phyloP scores from a whole-genome alignment of 805 yeast species.

The Phaffomyces opuntiae region DNA sequence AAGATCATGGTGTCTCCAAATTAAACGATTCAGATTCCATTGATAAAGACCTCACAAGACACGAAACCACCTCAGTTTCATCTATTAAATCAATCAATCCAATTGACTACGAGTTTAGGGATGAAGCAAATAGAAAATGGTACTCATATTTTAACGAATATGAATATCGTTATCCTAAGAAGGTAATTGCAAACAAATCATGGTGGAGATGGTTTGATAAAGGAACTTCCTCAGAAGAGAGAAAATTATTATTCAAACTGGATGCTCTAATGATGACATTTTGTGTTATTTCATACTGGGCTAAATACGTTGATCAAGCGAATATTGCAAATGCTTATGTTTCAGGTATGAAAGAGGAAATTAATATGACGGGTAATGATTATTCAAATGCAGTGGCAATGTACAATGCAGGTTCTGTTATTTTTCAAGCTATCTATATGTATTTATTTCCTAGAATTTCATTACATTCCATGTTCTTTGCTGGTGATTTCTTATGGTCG shows the following conservation, averaged over 20 bases:
- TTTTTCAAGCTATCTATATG: constrained; percentile 59
- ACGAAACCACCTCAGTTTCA: neutral
- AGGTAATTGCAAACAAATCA: constrained; percentile 26
- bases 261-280: constrained; percentile 46
- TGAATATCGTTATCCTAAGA: constrained; percentile 44
- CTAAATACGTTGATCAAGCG: constrained; percentile 36
- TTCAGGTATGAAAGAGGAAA: constrained; percentile 40
- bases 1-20: neutral
- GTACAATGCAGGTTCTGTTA: constrained; percentile 50
- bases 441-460: constrained; percentile 48
- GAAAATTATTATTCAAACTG: constrained; percentile 38
- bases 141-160: constrained; percentile 47
- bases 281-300: constrained; percentile 59
- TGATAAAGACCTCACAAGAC: neutral
- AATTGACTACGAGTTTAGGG: constrained; percentile 25
- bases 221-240: constrained; percentile 37
- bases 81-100: neutral
- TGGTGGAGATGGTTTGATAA: constrained; percentile 54
- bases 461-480: constrained; percentile 31
- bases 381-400: constrained; percentile 51
- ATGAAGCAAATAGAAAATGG: constrained; percentile 35
- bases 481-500: constrained; percentile 5
- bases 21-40: too few species aligned
- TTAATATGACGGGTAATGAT: constrained; percentile 46
- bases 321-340: constrained; percentile 39